Evolutionary conservation across 768 basidiomycete species (phyloP).

Genomic region (Suillus plorans): DNA sequence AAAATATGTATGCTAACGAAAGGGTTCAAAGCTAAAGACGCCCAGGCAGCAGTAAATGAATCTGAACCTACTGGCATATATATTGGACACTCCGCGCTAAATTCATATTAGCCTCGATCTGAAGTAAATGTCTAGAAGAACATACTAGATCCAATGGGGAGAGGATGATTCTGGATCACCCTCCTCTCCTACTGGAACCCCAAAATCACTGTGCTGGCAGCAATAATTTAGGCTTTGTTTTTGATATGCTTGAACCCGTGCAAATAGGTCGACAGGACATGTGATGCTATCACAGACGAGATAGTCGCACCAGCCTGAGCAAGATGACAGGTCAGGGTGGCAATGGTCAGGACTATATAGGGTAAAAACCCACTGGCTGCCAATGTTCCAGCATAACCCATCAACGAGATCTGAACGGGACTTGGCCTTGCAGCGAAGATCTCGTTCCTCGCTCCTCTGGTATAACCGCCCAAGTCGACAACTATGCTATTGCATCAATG

Average conservation of each 20-base stretch:
- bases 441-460: conserved; percentile 52
- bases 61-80: conserved; percentile 44
- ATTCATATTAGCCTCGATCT: conserved; percentile 9
- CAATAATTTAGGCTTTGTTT: conserved; percentile 3
- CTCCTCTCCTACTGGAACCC: conserved; percentile 37
- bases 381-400: conserved; percentile 53
- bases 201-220: conserved; percentile 15
- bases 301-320: conserved; percentile 48
- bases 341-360: not conserved
- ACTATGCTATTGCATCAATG: conserved; percentile 26
- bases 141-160: conserved; percentile 46
- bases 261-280: conserved; percentile 41
- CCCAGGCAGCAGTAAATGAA: not conserved
- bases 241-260: conserved; percentile 29
- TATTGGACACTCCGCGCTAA: conserved; percentile 43
- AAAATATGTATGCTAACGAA: conserved; percentile 44
- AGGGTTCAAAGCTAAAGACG: conserved; percentile 1
- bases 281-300: conserved; percentile 44
- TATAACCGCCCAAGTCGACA: conserved; percentile 49
- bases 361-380: conserved; percentile 29
- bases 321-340: not conserved
- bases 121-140: conserved; percentile 9
- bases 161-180: conserved; percentile 40
- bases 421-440: conserved; percentile 49
- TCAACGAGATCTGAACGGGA: conserved; percentile 48